Percentiles rank a stretch among this genome's conserved stretches.
Evolutionary conservation across 768 basidiomycete genomes (phyloP).

Genomic region (Panellus pusillus): DNA sequence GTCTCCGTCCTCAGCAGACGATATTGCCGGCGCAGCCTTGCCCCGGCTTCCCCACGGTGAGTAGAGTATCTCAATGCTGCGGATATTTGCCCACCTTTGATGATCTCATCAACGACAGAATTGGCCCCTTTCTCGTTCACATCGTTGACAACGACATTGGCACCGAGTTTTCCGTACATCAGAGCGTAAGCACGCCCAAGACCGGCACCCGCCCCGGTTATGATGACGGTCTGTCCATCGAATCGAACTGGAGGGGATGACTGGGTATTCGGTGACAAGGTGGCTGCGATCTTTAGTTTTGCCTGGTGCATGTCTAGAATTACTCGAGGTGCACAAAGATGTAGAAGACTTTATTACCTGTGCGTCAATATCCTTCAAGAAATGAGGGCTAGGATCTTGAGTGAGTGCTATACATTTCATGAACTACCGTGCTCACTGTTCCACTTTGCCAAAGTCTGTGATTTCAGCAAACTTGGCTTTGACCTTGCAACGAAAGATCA

Average conservation of each 20-base stretch:
- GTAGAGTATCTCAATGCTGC: background rate
- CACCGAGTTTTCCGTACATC: slow-evolving; percentile 91
- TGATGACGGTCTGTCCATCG: slow-evolving; percentile 86
- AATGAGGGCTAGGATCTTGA: slow-evolving; percentile 54
- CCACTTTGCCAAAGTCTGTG: slow-evolving; percentile 72
- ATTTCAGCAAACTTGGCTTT: slow-evolving; percentile 83
- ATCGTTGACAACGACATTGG: slow-evolving; percentile 96
- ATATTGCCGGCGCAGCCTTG: slow-evolving; percentile 79
- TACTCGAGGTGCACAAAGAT: background rate
- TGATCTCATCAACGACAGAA: slow-evolving; percentile 84
- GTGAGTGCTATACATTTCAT: background rate
- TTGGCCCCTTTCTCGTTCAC: slow-evolving; percentile 84
- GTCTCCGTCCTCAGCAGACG: slow-evolving; percentile 91
- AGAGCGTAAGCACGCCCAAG: slow-evolving; percentile 90
- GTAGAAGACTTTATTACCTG: slow-evolving; percentile 34
- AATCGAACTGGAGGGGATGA: slow-evolving; percentile 71
- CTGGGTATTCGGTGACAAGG: slow-evolving; percentile 67
- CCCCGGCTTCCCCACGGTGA: slow-evolving; percentile 60
- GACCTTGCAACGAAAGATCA: slow-evolving; percentile 45
- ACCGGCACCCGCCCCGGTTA: slow-evolving; percentile 95
- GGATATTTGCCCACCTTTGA: slow-evolving; percentile 52
- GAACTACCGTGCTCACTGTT: slow-evolving; percentile 59
- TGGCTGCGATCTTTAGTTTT: slow-evolving; percentile 64
- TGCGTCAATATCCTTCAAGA: slow-evolving; percentile 62
- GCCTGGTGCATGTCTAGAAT: slow-evolving; percentile 30